These are phyloP conservation scores for Inonotus obliquus DNA, from an alignment of 1,284 basidiomycete species.

Conservation along the genomic window DNA sequence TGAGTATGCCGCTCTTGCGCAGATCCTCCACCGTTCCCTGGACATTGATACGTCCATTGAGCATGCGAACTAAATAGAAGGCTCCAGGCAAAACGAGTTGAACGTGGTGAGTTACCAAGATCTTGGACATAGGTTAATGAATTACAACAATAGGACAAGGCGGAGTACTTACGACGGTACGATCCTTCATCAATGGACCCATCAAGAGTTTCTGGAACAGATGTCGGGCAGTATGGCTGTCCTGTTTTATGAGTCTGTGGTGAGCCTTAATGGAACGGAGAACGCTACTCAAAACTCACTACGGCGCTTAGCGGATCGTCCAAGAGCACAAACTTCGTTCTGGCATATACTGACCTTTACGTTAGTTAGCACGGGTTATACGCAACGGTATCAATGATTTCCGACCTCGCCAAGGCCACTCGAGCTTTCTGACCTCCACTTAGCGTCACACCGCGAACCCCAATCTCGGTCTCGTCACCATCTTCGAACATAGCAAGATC, in stretches of 20 bases:
- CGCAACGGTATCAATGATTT: not conserved
- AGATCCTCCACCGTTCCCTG: conserved; percentile 63
- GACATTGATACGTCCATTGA: conserved; percentile 67
- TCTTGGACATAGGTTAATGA: too few relatives aligned
- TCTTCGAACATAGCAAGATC: conserved; percentile 75
- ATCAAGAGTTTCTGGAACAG: conserved; percentile 60
- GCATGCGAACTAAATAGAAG: conserved; percentile 66
- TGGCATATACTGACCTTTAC: conserved; percentile 60
- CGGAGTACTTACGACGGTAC: conserved; percentile 52
- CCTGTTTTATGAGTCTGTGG: conserved; percentile 33
- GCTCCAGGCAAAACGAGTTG: conserved; percentile 68
- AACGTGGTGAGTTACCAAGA: conserved; percentile 73
- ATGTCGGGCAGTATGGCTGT: conserved; percentile 70
- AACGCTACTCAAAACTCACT: conserved; percentile 34
- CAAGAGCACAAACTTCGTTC: conserved; percentile 59
- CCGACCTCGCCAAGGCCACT: conserved; percentile 51
- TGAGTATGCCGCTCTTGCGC: conserved; percentile 49
- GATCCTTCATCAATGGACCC: conserved; percentile 58
- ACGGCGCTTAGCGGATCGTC: conserved; percentile 74
- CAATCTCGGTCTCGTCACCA: conserved; percentile 60
- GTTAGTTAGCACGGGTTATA: not conserved
- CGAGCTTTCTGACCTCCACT: conserved; percentile 67
- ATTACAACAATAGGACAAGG: too few relatives aligned
- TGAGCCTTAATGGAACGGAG: not conserved
- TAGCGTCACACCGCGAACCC: conserved; percentile 51